Conservation (phyloP, 75 land plant genomes). For the Ceratopteris richardii region DNA sequence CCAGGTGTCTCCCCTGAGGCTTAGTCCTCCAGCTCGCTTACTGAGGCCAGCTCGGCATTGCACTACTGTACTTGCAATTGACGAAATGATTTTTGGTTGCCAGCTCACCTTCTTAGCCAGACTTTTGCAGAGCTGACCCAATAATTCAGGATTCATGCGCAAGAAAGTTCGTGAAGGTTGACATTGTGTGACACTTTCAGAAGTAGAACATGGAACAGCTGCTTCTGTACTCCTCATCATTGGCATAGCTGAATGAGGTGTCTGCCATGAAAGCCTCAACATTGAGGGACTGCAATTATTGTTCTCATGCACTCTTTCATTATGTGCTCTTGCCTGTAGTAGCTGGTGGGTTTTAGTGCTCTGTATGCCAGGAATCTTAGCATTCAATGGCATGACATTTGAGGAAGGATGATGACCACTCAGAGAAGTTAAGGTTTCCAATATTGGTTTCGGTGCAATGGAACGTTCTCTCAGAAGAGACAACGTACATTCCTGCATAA, state of each 20-base stretch:
- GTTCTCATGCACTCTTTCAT: slow-evolving; percentile 25
- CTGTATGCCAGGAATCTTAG: too few relatives aligned
- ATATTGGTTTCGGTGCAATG: too few relatives aligned
- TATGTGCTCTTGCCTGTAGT: background rate
- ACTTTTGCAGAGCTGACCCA: slow-evolving; percentile 62
- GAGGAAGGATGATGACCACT: too few relatives aligned
- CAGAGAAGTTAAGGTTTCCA: too few relatives aligned
- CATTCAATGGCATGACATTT: too few relatives aligned
- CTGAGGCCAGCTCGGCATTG: slow-evolving; percentile 47
- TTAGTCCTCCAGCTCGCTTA: slow-evolving; percentile 23
- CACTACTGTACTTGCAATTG: slow-evolving; percentile 48
- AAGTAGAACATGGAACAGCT: background rate
- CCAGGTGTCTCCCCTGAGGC: slow-evolving; percentile 59
- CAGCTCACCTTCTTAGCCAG: slow-evolving; percentile 61
- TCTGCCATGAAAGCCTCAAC: slow-evolving; percentile 5
- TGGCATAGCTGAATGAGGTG: background rate
- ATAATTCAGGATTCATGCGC: slow-evolving; percentile 39
- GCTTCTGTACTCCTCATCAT: slow-evolving; percentile 3
- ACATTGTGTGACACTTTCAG: slow-evolving; percentile 3
- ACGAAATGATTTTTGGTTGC: slow-evolving; percentile 67
- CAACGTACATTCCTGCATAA: too few relatives aligned
- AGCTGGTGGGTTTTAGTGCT: too few relatives aligned
- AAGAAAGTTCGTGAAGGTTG: slow-evolving; percentile 18
- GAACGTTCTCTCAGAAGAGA: too few relatives aligned
- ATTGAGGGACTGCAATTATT: slow-evolving; percentile 29